A percentile compares a stretch with the other conserved stretches of the same genome.
phyloP scores from a whole-genome alignment of 768 basidiomycete species.

The Naematelia aurantialba region DNA sequence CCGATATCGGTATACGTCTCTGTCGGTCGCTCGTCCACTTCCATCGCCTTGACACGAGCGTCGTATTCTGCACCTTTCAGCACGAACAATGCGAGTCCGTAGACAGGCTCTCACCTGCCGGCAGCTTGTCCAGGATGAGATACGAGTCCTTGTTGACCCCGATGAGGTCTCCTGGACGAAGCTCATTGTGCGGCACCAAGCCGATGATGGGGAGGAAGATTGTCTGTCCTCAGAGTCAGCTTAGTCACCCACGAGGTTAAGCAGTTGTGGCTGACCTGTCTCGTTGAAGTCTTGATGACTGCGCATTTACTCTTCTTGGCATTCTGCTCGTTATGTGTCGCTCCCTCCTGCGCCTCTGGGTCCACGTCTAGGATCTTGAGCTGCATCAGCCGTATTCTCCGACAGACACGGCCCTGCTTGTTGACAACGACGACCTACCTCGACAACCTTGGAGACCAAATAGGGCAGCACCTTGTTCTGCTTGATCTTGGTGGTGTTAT shows the following conservation, averaged over 20 bases:
- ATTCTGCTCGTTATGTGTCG: slow-evolving; percentile 91
- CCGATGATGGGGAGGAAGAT: slow-evolving; percentile 98
- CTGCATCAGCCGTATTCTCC: slow-evolving; percentile 3
- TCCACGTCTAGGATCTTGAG: slow-evolving; percentile 85
- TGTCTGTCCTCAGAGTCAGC: slow-evolving; percentile 55
- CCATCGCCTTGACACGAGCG: slow-evolving; percentile 98
- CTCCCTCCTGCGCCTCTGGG: slow-evolving; percentile 88
- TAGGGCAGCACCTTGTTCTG: slow-evolving; percentile 99
- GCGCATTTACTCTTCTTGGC: slow-evolving; percentile 97
- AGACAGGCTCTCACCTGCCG: slow-evolving; percentile 56
- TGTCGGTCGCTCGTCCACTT: slow-evolving; percentile 95
- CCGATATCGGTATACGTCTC: slow-evolving; percentile 93
- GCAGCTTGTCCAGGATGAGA: slow-evolving; percentile 88
- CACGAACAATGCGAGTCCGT: neutral
- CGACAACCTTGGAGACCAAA: slow-evolving; percentile 94
- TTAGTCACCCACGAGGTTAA: neutral
- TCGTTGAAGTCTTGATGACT: slow-evolving; percentile 96
- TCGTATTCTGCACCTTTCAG: slow-evolving; percentile 69
- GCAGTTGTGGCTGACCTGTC: slow-evolving; percentile 57
- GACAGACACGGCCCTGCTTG: no score
- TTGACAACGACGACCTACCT: slow-evolving; percentile 63
- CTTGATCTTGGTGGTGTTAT: slow-evolving; percentile 97
- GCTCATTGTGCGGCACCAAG: slow-evolving; percentile 85
- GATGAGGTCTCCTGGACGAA: slow-evolving; percentile 88
- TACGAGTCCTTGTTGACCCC: slow-evolving; percentile 99